Percentiles rank a stretch among this genome's conserved stretches.
These are phyloP conservation scores for Solanum dulcamara DNA, from an alignment of 257 asterid species.

Conservation along the genomic window DNA sequence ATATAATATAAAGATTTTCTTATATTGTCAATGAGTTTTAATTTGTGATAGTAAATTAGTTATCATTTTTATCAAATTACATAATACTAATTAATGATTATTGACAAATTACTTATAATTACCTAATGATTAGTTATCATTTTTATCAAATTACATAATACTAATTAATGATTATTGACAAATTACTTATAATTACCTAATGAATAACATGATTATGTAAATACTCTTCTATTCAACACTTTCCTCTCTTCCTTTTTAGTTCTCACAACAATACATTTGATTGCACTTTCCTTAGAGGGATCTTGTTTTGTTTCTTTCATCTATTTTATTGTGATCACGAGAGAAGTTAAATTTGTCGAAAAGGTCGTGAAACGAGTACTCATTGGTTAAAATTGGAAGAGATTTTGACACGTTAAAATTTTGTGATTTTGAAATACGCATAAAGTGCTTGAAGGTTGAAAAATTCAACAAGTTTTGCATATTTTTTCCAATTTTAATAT, in stretches of 20 bases:
- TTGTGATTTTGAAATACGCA: too few species aligned
- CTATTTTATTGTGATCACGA: neutral
- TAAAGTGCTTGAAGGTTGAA: neutral
- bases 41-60: neutral
- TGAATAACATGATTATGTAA: neutral
- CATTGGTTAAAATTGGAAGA: neutral
- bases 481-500: neutral
- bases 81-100: neutral
- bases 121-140: too few species aligned
- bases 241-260: neutral
- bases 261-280: neutral
- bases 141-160: neutral
- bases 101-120: neutral
- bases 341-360: neutral
- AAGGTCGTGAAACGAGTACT: neutral
- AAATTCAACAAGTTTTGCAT: neutral
- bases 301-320: neutral
- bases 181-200: neutral
- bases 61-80: neutral
- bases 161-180: neutral
- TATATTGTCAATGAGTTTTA: neutral
- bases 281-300: neutral
- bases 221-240: neutral
- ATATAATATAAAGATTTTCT: neutral
- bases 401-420: neutral